Evolutionary conservation across 768 basidiomycete species (phyloP).

Genomic region (Pulveroboletus sp.): DNA sequence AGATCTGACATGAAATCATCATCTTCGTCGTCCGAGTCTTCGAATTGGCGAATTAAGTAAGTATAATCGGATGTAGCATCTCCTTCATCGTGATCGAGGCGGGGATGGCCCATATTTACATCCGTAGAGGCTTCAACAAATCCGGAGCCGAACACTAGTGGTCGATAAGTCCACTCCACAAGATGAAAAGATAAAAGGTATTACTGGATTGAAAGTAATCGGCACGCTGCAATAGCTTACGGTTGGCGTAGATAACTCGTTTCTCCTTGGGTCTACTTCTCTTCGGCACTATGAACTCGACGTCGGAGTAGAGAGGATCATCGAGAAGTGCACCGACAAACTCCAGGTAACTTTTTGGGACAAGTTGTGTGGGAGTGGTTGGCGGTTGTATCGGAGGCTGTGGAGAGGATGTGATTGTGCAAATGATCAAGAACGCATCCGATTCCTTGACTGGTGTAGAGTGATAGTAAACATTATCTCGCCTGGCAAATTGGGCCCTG

Average conservation of each 20-base stretch:
- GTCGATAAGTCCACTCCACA: not conserved
- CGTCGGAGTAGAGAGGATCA: constrained; percentile 81
- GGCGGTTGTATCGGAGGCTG: constrained; percentile 45
- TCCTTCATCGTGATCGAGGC: constrained; percentile 31
- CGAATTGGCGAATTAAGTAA: constrained; percentile 32
- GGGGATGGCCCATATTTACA: constrained; percentile 23
- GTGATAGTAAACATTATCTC: constrained; percentile 66
- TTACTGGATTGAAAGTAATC: constrained; percentile 78
- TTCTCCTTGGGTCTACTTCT: constrained; percentile 35
- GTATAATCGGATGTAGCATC: constrained; percentile 52
- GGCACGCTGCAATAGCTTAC: constrained; percentile 60
- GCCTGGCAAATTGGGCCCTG: constrained; percentile 76
- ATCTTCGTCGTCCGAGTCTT: constrained; percentile 54
- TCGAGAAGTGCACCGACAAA: constrained; percentile 73
- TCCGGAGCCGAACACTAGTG: constrained; percentile 66
- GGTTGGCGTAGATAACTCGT: constrained; percentile 62
- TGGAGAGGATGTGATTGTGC: constrained; percentile 71
- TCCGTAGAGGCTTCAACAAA: constrained; percentile 56
- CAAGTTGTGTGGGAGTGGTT: constrained; percentile 43
- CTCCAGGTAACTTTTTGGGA: constrained; percentile 64
- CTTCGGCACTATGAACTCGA: constrained; percentile 70
- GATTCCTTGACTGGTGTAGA: constrained; percentile 46
- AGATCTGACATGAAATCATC: constrained; percentile 39
- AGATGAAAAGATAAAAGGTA: constrained; percentile 3
- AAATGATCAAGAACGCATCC: constrained; percentile 73